Conservation (phyloP, 441 rosid genomes). For the Bruguiera hainesii region DNA sequence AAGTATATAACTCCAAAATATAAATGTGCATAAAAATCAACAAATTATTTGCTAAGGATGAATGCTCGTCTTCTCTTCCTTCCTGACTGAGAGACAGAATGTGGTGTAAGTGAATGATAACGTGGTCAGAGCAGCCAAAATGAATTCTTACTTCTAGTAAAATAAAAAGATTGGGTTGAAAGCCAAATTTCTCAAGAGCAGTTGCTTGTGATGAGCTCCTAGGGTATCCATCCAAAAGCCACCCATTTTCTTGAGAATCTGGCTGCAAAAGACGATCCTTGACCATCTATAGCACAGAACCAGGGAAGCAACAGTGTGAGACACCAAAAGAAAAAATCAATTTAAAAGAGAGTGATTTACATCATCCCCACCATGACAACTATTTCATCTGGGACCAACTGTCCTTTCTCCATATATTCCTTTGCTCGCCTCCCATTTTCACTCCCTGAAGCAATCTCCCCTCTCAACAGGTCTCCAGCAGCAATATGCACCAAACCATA, state of each 20-base stretch:
- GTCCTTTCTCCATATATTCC: slow-evolving; percentile 84
- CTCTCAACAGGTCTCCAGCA: slow-evolving; percentile 89
- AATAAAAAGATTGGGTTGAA: slow-evolving; percentile 79
- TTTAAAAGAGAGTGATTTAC: slow-evolving; percentile 1
- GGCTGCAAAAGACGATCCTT: slow-evolving; percentile 69
- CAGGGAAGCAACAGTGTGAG: slow-evolving; percentile 15
- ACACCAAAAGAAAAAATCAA: not conserved
- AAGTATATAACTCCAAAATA: not conserved
- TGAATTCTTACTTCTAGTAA: slow-evolving; percentile 62
- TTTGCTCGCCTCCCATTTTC: slow-evolving; percentile 80
- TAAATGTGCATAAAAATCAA: not conserved
- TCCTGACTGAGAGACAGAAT: no score
- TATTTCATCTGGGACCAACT: slow-evolving; percentile 74
- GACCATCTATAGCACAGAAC: slow-evolving; percentile 58
- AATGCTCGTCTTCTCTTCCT: not conserved
- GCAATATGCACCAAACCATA: slow-evolving; percentile 88
- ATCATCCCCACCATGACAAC: slow-evolving; percentile 52
- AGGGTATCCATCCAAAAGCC: slow-evolving; percentile 99
- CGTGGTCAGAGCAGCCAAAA: not conserved
- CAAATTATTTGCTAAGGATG: not conserved
- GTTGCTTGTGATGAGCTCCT: slow-evolving; percentile 86
- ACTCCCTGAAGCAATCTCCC: slow-evolving; percentile 75
- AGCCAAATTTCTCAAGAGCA: slow-evolving; percentile 63
- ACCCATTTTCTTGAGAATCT: slow-evolving; percentile 75
- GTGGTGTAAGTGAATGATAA: not conserved